A percentile compares a stretch with the other conserved stretches of the same genome.
Evolutionary conservation across 345 rosid genomes (phyloP).

Genomic region (Linum usitatissimum): DNA sequence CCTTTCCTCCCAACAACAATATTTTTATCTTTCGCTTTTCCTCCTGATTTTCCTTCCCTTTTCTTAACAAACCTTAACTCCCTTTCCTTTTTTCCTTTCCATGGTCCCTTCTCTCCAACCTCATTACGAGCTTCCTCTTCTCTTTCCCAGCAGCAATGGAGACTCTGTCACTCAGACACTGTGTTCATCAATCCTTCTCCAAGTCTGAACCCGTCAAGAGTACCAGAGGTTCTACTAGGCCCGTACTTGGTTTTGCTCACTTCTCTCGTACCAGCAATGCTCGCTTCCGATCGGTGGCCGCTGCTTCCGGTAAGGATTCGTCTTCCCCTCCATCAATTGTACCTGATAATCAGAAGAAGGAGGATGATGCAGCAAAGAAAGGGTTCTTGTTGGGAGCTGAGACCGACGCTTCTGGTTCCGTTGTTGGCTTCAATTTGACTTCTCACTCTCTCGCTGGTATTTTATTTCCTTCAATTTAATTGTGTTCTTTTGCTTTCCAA

Average conservation of each 20-base stretch:
- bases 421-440: constrained; percentile 51
- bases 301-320: constrained; percentile 10
- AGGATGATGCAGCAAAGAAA: constrained; percentile 11
- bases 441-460: constrained; percentile 18
- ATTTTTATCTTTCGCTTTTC: constrained; percentile 1
- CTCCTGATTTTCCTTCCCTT: not conserved
- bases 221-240: constrained; percentile 6
- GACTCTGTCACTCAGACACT: constrained; percentile 24
- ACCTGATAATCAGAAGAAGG: not conserved
- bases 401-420: constrained; percentile 52
- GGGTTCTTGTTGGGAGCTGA: constrained; percentile 38
- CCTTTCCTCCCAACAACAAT: not conserved
- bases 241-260: constrained; percentile 21
- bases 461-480: not conserved
- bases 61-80: not conserved
- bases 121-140: not conserved
- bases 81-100: not conserved
- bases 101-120: constrained; percentile 13
- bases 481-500: too few species aligned
- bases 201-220: not conserved
- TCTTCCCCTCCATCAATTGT: not conserved
- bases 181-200: constrained; percentile 17
- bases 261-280: constrained; percentile 14
- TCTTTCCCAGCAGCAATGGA: constrained; percentile 24
- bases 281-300: constrained; percentile 19